These are phyloP conservation scores for Citrullus colocynthis DNA, from an alignment of 306 rosid genomes.

Conservation along the genomic window DNA sequence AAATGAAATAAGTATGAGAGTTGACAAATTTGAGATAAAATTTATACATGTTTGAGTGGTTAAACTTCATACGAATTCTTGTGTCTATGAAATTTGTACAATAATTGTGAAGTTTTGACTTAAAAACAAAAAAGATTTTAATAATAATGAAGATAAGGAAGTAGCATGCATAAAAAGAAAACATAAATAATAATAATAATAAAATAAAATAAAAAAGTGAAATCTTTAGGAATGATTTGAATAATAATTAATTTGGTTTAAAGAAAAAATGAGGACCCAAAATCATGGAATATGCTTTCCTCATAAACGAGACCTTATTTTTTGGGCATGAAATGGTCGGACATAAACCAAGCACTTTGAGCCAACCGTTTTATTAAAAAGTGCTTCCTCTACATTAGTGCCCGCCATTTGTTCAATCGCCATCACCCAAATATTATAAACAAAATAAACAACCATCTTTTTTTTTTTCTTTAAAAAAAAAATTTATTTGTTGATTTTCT, in stretches of 20 bases:
- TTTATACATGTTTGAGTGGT: too few relatives aligned
- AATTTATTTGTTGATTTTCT: too few relatives aligned
- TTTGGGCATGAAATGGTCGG: constrained; percentile 4
- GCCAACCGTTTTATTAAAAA: neutral
- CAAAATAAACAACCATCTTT: too few relatives aligned
- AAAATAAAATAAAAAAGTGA: neutral
- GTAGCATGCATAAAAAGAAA: neutral
- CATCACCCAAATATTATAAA: neutral
- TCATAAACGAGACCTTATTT: neutral
- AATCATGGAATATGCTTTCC: neutral
- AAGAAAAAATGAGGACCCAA: neutral
- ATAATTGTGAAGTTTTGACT: too few relatives aligned
- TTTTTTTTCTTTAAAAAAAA: too few relatives aligned
- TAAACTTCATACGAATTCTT: too few relatives aligned
- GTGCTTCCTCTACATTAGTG: neutral
- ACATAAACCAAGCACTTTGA: neutral
- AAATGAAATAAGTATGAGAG: too few relatives aligned
- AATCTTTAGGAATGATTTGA: neutral
- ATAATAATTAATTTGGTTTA: neutral
- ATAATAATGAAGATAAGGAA: too few relatives aligned
- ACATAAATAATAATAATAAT: neutral
- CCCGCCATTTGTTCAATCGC: neutral
- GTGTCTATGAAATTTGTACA: too few relatives aligned
- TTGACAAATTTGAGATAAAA: too few relatives aligned
- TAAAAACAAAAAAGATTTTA: too few relatives aligned